Evolutionary conservation across 768 basidiomycete genomes (phyloP).

Genomic region (Podaxis mareebaensis): DNA sequence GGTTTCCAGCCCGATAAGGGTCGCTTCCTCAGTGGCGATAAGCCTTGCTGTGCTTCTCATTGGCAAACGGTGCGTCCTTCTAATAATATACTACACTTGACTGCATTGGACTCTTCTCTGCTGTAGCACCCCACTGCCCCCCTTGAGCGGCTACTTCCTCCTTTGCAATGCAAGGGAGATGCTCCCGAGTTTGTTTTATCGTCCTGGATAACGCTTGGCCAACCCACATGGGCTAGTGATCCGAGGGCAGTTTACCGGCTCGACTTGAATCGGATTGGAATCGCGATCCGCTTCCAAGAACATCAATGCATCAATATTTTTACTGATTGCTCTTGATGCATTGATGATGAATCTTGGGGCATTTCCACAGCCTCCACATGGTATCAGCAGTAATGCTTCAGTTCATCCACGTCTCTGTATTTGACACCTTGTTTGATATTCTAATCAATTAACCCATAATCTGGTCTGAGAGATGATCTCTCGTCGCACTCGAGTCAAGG

Average conservation of each 20-base stretch:
- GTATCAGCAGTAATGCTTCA: background rate
- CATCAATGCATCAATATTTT: constrained; percentile 8
- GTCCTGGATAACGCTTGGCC: background rate
- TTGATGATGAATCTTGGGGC: background rate
- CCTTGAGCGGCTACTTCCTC: background rate
- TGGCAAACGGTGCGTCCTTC: constrained; percentile 7
- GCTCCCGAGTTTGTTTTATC: background rate
- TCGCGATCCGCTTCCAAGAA: constrained; percentile 3
- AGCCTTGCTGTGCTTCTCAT: background rate
- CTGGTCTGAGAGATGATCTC: background rate
- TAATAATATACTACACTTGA: background rate
- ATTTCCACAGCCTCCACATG: constrained; percentile 14
- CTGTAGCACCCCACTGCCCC: background rate
- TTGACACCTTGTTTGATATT: constrained; percentile 17
- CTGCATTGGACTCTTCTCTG: background rate
- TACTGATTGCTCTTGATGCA: background rate
- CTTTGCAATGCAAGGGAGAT: background rate
- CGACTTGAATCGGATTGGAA: background rate
- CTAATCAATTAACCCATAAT: constrained; percentile 15
- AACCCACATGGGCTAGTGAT: background rate
- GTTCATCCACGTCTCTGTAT: background rate
- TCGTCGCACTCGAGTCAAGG: constrained; percentile 6
- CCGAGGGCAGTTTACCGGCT: background rate
- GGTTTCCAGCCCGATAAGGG: constrained; percentile 7
- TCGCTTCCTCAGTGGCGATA: background rate